Percentiles rank a stretch among this genome's conserved stretches.
phyloP scores from a whole-genome alignment of 352 stramenopile species.

The Thalassiosira tumida region DNA sequence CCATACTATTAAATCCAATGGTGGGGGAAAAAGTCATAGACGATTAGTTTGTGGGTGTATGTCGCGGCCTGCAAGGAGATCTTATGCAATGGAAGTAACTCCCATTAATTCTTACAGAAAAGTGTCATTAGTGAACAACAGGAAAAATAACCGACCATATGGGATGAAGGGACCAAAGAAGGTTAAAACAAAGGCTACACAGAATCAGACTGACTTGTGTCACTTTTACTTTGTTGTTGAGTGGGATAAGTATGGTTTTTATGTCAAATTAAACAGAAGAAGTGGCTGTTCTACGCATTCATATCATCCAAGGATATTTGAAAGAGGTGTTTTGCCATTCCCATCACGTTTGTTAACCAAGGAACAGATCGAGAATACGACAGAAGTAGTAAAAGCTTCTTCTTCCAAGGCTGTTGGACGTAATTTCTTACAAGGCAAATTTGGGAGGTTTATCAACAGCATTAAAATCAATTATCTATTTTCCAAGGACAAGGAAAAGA shows the following conservation, averaged over 20 bases:
- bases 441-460: conserved; percentile 52
- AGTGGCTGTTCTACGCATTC: background rate
- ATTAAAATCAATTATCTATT: conserved; percentile 23
- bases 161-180: background rate
- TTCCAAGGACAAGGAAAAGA: background rate
- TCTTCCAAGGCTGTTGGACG: conserved; percentile 15
- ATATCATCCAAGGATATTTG: conserved; percentile 16
- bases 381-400: conserved; percentile 29
- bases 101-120: background rate
- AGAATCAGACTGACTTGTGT: too few species aligned
- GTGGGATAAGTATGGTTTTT: conserved; percentile 33
- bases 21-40: background rate
- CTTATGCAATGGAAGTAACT: background rate
- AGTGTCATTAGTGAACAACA: background rate
- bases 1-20: conserved; percentile 16
- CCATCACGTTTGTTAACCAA: conserved; percentile 5
- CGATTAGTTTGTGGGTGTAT: background rate
- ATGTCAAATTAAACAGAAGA: background rate
- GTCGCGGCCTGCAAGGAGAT: background rate
- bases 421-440: conserved; percentile 38
- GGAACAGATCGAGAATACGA: conserved; percentile 10
- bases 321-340: background rate
- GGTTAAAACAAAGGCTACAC: background rate
- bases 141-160: background rate
- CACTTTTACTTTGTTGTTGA: conserved; percentile 11